Conservation (phyloP, 2,329 filamentous ascomycete genomes). For the Leptographium flavum region DNA sequence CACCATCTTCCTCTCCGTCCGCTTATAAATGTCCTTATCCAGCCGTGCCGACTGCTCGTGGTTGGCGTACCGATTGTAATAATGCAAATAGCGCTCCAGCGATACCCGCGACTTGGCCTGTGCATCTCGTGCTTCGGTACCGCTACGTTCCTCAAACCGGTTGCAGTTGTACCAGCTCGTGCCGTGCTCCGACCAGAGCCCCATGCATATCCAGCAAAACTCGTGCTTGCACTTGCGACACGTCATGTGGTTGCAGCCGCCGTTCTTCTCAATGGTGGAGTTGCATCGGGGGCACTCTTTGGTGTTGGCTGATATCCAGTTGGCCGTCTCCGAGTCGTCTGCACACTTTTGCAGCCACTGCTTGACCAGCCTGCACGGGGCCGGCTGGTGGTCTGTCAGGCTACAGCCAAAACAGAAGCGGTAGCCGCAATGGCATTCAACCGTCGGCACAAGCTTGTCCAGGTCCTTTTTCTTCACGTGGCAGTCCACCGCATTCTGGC, state of each 20-base stretch:
- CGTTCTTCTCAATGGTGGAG: slow-evolving; percentile 98
- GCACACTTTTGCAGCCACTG: slow-evolving; percentile 97
- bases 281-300: slow-evolving; percentile 95
- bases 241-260: slow-evolving; percentile 96
- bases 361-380: slow-evolving; percentile 82
- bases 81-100: slow-evolving; percentile 91
- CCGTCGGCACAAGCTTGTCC: slow-evolving; percentile 73
- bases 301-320: slow-evolving; percentile 98
- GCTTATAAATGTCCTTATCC: slow-evolving; percentile 88
- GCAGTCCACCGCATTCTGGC: slow-evolving; percentile 84
- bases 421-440: slow-evolving; percentile 71
- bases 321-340: slow-evolving; percentile 94
- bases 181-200: slow-evolving; percentile 93
- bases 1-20: slow-evolving; percentile 99
- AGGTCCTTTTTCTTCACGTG: slow-evolving; percentile 77
- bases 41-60: slow-evolving; percentile 95
- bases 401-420: slow-evolving; percentile 94
- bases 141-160: slow-evolving; percentile 90
- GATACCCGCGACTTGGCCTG: slow-evolving; percentile 85
- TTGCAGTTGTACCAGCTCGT: slow-evolving; percentile 99
- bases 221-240: slow-evolving; percentile 92
- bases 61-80: slow-evolving; percentile 98
- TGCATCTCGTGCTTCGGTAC: slow-evolving; percentile 75
- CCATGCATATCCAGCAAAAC: slow-evolving; percentile 99
- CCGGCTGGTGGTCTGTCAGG: slow-evolving; percentile 79